Conservation (phyloP, 2,329 filamentous ascomycete species). For the Pyrenochaeta sp. region DNA sequence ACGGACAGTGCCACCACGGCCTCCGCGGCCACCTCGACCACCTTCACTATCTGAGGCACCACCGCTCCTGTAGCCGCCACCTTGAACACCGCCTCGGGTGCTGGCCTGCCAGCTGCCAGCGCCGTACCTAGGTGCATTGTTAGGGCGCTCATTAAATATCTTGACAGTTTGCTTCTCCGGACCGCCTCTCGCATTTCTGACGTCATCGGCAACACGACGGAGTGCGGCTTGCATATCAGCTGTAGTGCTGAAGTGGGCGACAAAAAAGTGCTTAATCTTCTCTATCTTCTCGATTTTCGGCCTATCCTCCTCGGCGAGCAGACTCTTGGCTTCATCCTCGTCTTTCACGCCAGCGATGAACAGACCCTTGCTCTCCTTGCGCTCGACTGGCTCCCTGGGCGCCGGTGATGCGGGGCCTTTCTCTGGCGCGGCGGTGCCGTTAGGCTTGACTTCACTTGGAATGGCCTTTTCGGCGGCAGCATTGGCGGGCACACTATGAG, state of each 20-base stretch:
- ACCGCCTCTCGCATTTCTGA: constrained; percentile 77
- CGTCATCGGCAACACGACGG: constrained; percentile 75
- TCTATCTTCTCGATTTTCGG: constrained; percentile 74
- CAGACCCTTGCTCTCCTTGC: constrained; percentile 77
- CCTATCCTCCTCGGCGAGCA: constrained; percentile 85
- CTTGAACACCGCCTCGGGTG: constrained; percentile 67
- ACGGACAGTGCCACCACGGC: constrained; percentile 57
- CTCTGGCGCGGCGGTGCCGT: constrained; percentile 58
- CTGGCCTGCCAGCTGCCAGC: constrained; percentile 70
- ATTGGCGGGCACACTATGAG: constrained; percentile 41
- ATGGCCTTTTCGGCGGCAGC: constrained; percentile 51
- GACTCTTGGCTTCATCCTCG: constrained; percentile 81
- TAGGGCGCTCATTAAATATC: constrained; percentile 75
- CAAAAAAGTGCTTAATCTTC: constrained; percentile 82
- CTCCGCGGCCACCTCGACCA: constrained; percentile 66
- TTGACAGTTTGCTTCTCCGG: constrained; percentile 83
- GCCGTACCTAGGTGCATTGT: constrained; percentile 56
- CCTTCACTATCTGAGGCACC: constrained; percentile 80
- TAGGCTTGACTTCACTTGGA: constrained; percentile 56
- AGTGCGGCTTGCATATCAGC: constrained; percentile 85
- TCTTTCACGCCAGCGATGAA: constrained; percentile 89
- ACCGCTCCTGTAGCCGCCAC: constrained; percentile 83
- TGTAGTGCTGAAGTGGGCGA: constrained; percentile 81
- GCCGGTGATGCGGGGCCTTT: constrained; percentile 47
- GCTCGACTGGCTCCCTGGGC: constrained; percentile 63